Evolutionary conservation across 2,329 filamentous ascomycete species (phyloP), one percentile per base, ranked within the genome.

Genomic region (Periconia macrospinosa): DNA sequence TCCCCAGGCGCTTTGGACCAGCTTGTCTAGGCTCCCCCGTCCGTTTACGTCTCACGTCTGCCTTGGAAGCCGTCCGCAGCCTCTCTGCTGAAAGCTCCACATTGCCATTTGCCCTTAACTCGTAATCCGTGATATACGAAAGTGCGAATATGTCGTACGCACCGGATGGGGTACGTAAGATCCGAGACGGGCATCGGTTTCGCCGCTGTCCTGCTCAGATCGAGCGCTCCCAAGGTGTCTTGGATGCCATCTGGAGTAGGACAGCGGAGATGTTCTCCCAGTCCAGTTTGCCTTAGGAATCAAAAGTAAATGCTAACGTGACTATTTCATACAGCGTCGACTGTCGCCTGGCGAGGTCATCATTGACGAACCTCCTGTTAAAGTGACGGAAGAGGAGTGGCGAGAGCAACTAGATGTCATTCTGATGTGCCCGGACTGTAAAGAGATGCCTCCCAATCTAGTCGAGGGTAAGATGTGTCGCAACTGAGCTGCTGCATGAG

Each of bases 371-470:
- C 51, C 60, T 51, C 72, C 70, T 30, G 66, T 62, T 44, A 65
- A 68, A 47, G 46, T 59, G 14, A 10, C 70, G 44, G 59, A 63
- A 42, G 60, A 65, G 37, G 58, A 79, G 45, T 96, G 87, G 81
- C 85, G 86, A 68, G 88, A 96, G 73, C 94, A 97, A 63, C 83
- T 97, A 54, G 95, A 91, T 73, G 88, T 91, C 69, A 86, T 88
- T 61, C 77, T 97, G 58, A 87, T 91, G 60, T 99, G 94, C 74
- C 89, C 67, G 15, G 93, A 99, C 71, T 99, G 94, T 81, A 89
- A 88, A 68, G 91, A 96, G 70, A 83, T 86, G 50, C 94, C 94
- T n/a, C 93, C 94, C 6, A 92, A 96, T 60, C 81, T 99, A 35
- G 85, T 94, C 44, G 43, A 45, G 42, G 42, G 19, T 37, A 37